Base-by-base conservation (phyloP, 228 moss, liverwort and hornwort species). In the Sphagnum fallax region DNA sequence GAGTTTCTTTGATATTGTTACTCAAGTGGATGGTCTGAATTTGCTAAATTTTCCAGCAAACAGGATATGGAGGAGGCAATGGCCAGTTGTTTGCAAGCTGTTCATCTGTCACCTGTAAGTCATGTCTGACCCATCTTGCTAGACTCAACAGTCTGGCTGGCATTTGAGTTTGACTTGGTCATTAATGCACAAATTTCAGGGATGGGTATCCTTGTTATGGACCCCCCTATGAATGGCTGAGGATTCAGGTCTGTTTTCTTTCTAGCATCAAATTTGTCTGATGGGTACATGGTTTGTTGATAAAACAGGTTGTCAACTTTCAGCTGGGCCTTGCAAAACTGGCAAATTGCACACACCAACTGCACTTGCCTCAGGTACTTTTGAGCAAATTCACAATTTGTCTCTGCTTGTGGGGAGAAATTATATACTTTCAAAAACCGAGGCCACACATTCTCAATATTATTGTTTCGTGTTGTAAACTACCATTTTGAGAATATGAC, bases 31-130 rank as follows among this genome's bases (percentile, higher is more conserved):
- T 32, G 32, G 32, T 32, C 32, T 32, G 32, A 32, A 32, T 32
- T 32, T 32, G 32, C 32, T 32, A 32, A 32, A 32, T 32, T 32
- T 32, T 32, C 32, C 91, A 97, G 98, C 73, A 82, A 87, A 64
- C 82, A 83, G 75, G 91, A 89, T 78, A 64, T 87, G 73, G 88
- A 88, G 69, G 94, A 92, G 77, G 98, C 98, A n/a, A 91, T 83
- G 77, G 93, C 92, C 14, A 92, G 91, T 75, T 92, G 94, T 81
- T 74, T 90, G 73, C 94, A 98, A 77, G 90, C 98, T n/a, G 87
- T 88, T 74, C 90, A 98, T 66, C 83, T 93, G 76, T 87, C 85
- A 81, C 93, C 98, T 50, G 98, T 97, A 81, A 88, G 86, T 76
- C 51, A 16, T 64, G 8, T 9, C 63, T 9, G 15, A 64, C 8